Percentiles rank a stretch among this genome's conserved stretches.
Evolutionary conservation across 2,329 filamentous ascomycete species (phyloP).

Genomic region (Aspergillus brunneoviolaceus): DNA sequence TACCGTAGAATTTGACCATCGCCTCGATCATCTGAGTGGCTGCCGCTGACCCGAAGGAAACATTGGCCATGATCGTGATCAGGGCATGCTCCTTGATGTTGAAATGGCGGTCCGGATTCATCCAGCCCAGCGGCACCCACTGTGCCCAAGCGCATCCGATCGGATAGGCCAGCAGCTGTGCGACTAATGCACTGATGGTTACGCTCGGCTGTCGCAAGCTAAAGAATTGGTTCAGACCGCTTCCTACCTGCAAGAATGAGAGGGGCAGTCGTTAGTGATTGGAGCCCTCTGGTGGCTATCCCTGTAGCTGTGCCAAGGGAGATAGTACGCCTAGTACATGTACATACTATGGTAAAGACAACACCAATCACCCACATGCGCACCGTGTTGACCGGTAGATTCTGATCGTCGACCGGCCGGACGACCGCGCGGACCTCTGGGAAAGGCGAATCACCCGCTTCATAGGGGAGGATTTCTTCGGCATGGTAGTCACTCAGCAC

Average conservation of each 20-base stretch:
- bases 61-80: slow-evolving; percentile 49
- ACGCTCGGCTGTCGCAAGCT: slow-evolving; percentile 41
- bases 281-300: background rate
- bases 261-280: slow-evolving; percentile 2
- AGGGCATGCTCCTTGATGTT: slow-evolving; percentile 45
- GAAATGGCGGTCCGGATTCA: slow-evolving; percentile 45
- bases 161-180: slow-evolving; percentile 48
- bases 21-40: slow-evolving; percentile 42
- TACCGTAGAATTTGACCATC: slow-evolving; percentile 53
- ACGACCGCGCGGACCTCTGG: slow-evolving; percentile 41
- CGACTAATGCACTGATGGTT: slow-evolving; percentile 39
- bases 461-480: slow-evolving; percentile 34
- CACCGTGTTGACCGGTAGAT: slow-evolving; percentile 33
- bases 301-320: background rate
- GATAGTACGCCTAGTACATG: slow-evolving; percentile 13
- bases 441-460: slow-evolving; percentile 40
- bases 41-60: slow-evolving; percentile 47
- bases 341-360: slow-evolving; percentile 38
- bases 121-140: slow-evolving; percentile 39
- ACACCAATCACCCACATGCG: slow-evolving; percentile 42
- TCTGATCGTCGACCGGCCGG: slow-evolving; percentile 32
- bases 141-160: slow-evolving; percentile 42
- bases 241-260: slow-evolving; percentile 29
- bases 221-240: slow-evolving; percentile 42
- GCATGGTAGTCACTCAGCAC: slow-evolving; percentile 35